A percentile compares a stretch with the other conserved stretches of the same genome.
Conservation (phyloP, 2,329 filamentous ascomycete genomes). For the Cephalotrichum gorgonifer region DNA sequence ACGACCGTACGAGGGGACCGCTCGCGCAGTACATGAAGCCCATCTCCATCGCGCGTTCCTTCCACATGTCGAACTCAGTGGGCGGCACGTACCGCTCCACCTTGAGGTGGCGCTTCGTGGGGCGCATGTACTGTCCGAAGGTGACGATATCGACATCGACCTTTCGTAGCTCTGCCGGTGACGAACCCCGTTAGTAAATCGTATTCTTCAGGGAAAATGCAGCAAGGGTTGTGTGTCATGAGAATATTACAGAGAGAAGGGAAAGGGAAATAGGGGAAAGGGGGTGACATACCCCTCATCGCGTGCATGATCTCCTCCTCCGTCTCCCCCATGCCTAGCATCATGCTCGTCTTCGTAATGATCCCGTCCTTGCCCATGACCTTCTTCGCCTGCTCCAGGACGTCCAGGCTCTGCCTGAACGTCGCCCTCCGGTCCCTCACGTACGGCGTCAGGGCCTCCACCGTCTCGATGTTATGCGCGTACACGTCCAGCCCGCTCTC, state of each 20-base stretch:
- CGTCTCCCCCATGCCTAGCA: conserved; percentile 90
- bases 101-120: conserved; percentile 94
- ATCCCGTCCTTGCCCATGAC: conserved; percentile 56
- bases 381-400: conserved; percentile 73
- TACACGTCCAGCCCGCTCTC: conserved; percentile 88
- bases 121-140: conserved; percentile 99
- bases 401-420: conserved; percentile 74
- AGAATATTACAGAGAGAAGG: background rate
- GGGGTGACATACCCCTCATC: conserved; percentile 45
- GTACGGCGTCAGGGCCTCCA: conserved; percentile 79
- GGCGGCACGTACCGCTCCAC: conserved; percentile 93
- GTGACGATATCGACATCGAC: conserved; percentile 87
- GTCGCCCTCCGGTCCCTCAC: conserved; percentile 84
- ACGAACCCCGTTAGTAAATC: conserved; percentile 4
- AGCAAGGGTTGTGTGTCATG: background rate
- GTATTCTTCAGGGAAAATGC: background rate
- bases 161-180: conserved; percentile 58
- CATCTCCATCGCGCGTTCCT: conserved; percentile 79
- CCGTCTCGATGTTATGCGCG: conserved; percentile 94
- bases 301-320: conserved; percentile 77
- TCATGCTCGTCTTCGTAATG: conserved; percentile 98
- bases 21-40: conserved; percentile 96
- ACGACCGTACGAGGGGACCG: conserved; percentile 84
- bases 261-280: background rate
- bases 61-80: conserved; percentile 84